Evolutionary conservation across 2,329 filamentous ascomycete species (phyloP), one percentile per base, ranked within the genome.

Genomic region (Macrophomina phaseolina): DNA sequence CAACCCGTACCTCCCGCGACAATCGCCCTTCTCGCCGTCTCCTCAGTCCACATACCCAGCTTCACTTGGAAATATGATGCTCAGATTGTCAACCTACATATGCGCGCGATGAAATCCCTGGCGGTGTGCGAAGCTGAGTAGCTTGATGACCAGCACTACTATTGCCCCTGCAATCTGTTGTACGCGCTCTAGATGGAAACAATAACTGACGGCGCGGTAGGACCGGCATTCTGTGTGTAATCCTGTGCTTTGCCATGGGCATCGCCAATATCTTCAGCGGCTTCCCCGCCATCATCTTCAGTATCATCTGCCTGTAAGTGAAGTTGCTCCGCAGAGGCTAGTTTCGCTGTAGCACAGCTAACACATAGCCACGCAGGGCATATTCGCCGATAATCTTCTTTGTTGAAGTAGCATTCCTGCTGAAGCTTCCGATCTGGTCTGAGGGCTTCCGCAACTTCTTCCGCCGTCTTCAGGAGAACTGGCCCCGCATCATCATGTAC

Each of bases 381-480:
- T 83, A 73, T 71, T 72, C 81, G 67, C 83, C 84, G 76, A 74
- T 84, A 72, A 81, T 84, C 73, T 77, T 84, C 73, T 84, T 84
- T 75, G 81, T 84, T 71, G 82, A 99, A 80, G 90, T 99, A 18
- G 95, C 95, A 34, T 90, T 98, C 68, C 91, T 99, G 67, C 90
- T 99, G 69, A 92, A 95, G 81, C 97, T 99, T 83, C 99, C 95
- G 84, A 95, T 95, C 67, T 99, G 95, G 5, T 98, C 94, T 14
- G 81, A 90, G 70, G 89, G 87, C 71, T 99, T 99, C 82, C 95
- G 99, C 79, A 84, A 82, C 71, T 90, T 93, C 78, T 94, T 99
- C 80, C 93, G 94, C 80, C 90, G 88, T 75, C 92, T 99, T 84
- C 93, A 93, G 70, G 97, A 94, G 68, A 98, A 97, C 84, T 98